A percentile compares a stretch with the other conserved stretches of the same genome.
phyloP scores from a whole-genome alignment of 2,329 filamentous ascomycete genomes.

The Ophiostoma montium region DNA sequence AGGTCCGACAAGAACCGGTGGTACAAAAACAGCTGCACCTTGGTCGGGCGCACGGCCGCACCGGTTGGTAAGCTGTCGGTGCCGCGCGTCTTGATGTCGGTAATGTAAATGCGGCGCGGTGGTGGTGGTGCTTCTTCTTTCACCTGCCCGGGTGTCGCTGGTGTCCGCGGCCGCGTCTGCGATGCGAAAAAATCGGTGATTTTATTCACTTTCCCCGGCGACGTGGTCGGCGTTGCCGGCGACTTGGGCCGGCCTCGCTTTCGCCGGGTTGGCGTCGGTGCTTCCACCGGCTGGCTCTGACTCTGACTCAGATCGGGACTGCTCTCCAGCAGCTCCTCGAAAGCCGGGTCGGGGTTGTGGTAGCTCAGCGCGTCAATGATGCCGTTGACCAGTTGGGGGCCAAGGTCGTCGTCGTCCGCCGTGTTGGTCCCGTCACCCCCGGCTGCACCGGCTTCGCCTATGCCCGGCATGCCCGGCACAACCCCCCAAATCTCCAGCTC shows the following conservation, averaged over 20 bases:
- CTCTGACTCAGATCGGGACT: constrained; percentile 22
- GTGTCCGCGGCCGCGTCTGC: background rate
- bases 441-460: constrained; percentile 24
- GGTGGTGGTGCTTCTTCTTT: background rate
- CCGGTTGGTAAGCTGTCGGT: constrained; percentile 49
- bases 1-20: constrained; percentile 70
- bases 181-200: constrained; percentile 15
- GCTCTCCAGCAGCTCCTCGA: constrained; percentile 36
- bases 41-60: constrained; percentile 55
- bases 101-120: constrained; percentile 47
- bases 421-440: no score
- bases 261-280: background rate
- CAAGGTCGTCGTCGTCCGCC: background rate
- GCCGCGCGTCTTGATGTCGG: constrained; percentile 76
- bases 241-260: background rate
- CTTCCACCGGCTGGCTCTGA: constrained; percentile 13
- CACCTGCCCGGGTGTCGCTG: background rate
- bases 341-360: constrained; percentile 56
- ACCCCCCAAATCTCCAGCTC: constrained; percentile 78
- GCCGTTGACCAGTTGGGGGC: constrained; percentile 61
- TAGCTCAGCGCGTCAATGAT: constrained; percentile 79
- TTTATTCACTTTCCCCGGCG: constrained; percentile 4
- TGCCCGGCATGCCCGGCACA: constrained; percentile 23
- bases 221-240: background rate
- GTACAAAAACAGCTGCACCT: constrained; percentile 82